Conservation (phyloP, 768 basidiomycete genomes). For the Suillus americanus region DNA sequence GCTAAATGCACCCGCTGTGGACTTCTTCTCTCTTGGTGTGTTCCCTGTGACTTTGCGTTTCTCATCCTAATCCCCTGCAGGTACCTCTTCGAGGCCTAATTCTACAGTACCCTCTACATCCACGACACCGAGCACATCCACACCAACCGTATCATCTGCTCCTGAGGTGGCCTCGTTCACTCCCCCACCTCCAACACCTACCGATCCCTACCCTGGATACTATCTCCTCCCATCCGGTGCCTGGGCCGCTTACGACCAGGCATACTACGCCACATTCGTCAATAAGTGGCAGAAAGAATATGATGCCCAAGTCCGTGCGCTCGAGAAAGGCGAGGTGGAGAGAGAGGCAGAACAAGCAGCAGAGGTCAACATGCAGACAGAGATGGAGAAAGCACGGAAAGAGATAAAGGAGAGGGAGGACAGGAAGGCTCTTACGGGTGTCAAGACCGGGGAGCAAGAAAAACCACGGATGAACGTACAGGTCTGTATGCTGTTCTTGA, state of each 20-base stretch:
- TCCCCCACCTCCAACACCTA: constrained; percentile 70
- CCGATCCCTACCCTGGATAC: constrained; percentile 84
- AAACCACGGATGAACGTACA: constrained; percentile 84
- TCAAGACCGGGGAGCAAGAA: constrained; percentile 44
- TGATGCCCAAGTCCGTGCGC: constrained; percentile 65
- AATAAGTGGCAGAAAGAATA: constrained; percentile 76
- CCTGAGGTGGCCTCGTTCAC: constrained; percentile 66
- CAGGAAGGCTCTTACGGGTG: constrained; percentile 70
- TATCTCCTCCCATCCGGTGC: constrained; percentile 79
- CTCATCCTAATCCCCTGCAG: constrained; percentile 4
- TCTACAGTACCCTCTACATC: constrained; percentile 9
- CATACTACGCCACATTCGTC: constrained; percentile 66
- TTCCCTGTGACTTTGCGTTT: constrained; percentile 1
- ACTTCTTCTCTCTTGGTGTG: constrained; percentile 72
- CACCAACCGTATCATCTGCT: constrained; percentile 56
- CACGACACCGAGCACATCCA: constrained; percentile 8
- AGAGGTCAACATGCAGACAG: constrained; percentile 62
- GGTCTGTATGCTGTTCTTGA: constrained; percentile 40
- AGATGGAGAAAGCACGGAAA: constrained; percentile 75
- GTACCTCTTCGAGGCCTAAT: constrained; percentile 19
- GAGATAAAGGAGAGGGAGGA: constrained; percentile 78
- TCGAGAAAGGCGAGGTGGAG: constrained; percentile 72
- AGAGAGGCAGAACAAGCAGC: constrained; percentile 44
- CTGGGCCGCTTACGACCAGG: constrained; percentile 74
- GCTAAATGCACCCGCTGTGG: constrained; percentile 38